These are phyloP conservation scores for Pythium monospermum DNA, from an alignment of 352 stramenopile genomes.

Conservation along the genomic window DNA sequence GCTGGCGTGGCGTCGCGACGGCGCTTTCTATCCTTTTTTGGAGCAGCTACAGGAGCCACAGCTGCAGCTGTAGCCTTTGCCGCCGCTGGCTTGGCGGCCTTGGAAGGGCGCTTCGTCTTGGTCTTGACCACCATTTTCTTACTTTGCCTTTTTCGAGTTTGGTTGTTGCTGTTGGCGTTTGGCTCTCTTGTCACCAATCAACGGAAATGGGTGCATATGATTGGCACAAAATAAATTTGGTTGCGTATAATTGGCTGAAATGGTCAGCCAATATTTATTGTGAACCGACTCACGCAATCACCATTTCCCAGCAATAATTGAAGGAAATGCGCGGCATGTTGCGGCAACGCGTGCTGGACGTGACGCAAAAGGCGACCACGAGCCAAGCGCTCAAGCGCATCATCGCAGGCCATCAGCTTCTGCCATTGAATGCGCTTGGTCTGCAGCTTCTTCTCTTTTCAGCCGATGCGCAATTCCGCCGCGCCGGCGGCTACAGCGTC, in stretches of 20 bases:
- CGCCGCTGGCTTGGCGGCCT: background rate
- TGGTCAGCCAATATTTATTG: constrained; percentile 11
- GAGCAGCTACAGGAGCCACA: no score
- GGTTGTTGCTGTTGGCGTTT: constrained; percentile 2
- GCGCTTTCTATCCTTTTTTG: no score
- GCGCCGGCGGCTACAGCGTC: constrained; percentile 19
- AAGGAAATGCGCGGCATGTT: constrained; percentile 31
- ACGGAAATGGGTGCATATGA: background rate
- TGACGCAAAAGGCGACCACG: constrained; percentile 50
- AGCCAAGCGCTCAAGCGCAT: constrained; percentile 62
- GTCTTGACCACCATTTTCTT: constrained; percentile 11
- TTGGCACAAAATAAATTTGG: background rate
- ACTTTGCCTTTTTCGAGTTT: background rate
- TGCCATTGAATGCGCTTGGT: constrained; percentile 29
- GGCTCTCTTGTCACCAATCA: constrained; percentile 20
- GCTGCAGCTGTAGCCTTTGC: background rate
- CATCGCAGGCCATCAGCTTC: constrained; percentile 44
- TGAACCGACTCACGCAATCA: background rate
- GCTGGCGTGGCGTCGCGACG: background rate
- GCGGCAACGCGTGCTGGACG: constrained; percentile 53
- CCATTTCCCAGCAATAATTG: background rate
- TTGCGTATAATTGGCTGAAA: constrained; percentile 12
- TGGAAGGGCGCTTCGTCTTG: no score
- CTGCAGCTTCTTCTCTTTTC: constrained; percentile 57
- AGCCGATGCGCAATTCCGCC: constrained; percentile 24